These are phyloP conservation scores for Fusarium liriodendri DNA, from an alignment of 2,329 filamentous ascomycete genomes.

Conservation along the genomic window DNA sequence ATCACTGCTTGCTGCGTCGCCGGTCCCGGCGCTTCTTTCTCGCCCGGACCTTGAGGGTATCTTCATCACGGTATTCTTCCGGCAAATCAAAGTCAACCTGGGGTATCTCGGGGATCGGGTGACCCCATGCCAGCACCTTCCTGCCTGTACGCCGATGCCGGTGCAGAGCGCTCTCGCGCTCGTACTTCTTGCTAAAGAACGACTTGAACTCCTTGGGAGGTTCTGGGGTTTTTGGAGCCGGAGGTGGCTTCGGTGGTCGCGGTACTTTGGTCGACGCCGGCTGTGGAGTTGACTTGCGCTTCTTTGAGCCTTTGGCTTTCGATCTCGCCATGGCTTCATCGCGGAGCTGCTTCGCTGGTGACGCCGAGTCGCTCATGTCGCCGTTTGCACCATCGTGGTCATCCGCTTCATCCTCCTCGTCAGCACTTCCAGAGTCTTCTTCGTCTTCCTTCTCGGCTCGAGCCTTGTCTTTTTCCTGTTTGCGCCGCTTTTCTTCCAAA, in stretches of 20 bases:
- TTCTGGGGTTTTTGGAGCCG: slow-evolving; percentile 48
- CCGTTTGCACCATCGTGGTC: slow-evolving; percentile 64
- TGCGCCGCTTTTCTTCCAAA: slow-evolving; percentile 86
- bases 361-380: slow-evolving; percentile 60
- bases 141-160: slow-evolving; percentile 76
- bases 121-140: slow-evolving; percentile 83
- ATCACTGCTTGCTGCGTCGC: slow-evolving; percentile 59
- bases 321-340: slow-evolving; percentile 74
- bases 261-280: slow-evolving; percentile 27
- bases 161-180: slow-evolving; percentile 83
- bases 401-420: slow-evolving; percentile 39
- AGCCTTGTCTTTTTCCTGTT: slow-evolving; percentile 77
- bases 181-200: slow-evolving; percentile 84
- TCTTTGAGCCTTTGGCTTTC: slow-evolving; percentile 50
- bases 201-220: slow-evolving; percentile 78
- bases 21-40: slow-evolving; percentile 71
- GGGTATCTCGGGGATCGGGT: slow-evolving; percentile 78
- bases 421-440: slow-evolving; percentile 45
- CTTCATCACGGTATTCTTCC: slow-evolving; percentile 68
- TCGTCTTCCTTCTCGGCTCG: slow-evolving; percentile 49
- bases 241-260: slow-evolving; percentile 39
- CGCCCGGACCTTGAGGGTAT: slow-evolving; percentile 68
- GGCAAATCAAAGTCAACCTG: slow-evolving; percentile 82
- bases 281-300: slow-evolving; percentile 44
- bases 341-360: slow-evolving; percentile 76